phyloP scores from a whole-genome alignment of 164 flowering plant genomes.

The Hamamelis virginiana region DNA sequence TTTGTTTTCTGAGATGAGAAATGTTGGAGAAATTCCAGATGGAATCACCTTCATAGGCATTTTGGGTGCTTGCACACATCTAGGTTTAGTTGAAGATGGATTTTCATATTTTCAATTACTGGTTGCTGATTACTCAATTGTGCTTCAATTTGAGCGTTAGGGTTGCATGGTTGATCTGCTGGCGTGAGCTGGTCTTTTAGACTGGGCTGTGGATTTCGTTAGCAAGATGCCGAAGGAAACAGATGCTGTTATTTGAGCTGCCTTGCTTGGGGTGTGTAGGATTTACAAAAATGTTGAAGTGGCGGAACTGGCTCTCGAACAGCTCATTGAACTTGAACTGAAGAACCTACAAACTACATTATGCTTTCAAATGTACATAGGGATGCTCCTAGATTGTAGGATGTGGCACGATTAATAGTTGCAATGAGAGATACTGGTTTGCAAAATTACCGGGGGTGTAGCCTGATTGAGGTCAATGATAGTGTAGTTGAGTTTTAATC shows the following conservation, averaged over 20 bases:
- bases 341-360: slow-evolving; percentile 51
- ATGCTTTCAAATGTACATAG: slow-evolving; percentile 60
- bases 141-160: too few species aligned
- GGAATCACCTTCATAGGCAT: slow-evolving; percentile 61
- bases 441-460: too few species aligned
- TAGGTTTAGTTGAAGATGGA: slow-evolving; percentile 56
- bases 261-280: too few species aligned
- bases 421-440: too few species aligned
- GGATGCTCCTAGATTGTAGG: slow-evolving; percentile 46
- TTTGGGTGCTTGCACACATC: slow-evolving; percentile 63
- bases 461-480: too few species aligned
- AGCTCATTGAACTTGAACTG: slow-evolving; percentile 53
- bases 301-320: too few species aligned
- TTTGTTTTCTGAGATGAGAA: slow-evolving; percentile 45
- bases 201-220: slow-evolving; percentile 46
- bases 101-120: slow-evolving; percentile 44
- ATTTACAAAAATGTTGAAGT: too few species aligned
- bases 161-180: too few species aligned
- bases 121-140: slow-evolving; percentile 37
- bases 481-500: too few species aligned
- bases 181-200: slow-evolving; percentile 49
- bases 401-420: slow-evolving; percentile 47
- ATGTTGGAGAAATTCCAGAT: slow-evolving; percentile 44
- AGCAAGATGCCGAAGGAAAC: slow-evolving; percentile 56
- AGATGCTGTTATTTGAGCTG: slow-evolving; percentile 58